Evolutionary conservation across 108 stramenopile species (phyloP).

Genomic region (Aureococcus anophagefferens): DNA sequence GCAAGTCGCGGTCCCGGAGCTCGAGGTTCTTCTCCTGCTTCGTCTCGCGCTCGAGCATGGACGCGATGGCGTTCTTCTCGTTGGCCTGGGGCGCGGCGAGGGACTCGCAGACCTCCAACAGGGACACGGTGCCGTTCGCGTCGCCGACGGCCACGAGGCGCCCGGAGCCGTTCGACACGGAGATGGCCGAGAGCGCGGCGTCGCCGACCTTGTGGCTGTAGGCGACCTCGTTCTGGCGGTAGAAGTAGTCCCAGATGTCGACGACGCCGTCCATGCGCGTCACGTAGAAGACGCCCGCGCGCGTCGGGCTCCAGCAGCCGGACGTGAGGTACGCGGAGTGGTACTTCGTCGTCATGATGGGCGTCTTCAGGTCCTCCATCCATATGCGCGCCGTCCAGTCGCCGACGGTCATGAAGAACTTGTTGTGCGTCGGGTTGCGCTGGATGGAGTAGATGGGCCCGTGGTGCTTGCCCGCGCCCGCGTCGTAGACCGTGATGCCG

Average conservation of each 20-base stretch:
- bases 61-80: constrained; percentile 58
- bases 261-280: constrained; percentile 69
- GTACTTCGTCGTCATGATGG: constrained; percentile 70
- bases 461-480: constrained; percentile 64
- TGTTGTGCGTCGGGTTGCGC: constrained; percentile 67
- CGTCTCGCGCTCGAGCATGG: constrained; percentile 71
- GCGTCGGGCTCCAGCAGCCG: constrained; percentile 75
- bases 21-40: constrained; percentile 73
- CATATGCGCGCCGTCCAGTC: constrained; percentile 78
- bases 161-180: constrained; percentile 57
- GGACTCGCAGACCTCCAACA: constrained; percentile 66
- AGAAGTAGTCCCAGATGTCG: constrained; percentile 75
- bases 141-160: constrained; percentile 73
- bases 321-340: constrained; percentile 59
- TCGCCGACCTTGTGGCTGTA: constrained; percentile 78
- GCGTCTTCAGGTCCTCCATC: constrained; percentile 70
- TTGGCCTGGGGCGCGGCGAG: constrained; percentile 45
- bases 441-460: constrained; percentile 74
- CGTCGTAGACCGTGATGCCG: constrained; percentile 65
- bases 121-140: constrained; percentile 63
- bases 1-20: constrained; percentile 43
- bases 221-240: constrained; percentile 71
- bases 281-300: constrained; percentile 77
- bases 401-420: constrained; percentile 77
- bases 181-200: constrained; percentile 51